phyloP scores from a whole-genome alignment of 768 basidiomycete genomes.

The Suillus spraguei region DNA sequence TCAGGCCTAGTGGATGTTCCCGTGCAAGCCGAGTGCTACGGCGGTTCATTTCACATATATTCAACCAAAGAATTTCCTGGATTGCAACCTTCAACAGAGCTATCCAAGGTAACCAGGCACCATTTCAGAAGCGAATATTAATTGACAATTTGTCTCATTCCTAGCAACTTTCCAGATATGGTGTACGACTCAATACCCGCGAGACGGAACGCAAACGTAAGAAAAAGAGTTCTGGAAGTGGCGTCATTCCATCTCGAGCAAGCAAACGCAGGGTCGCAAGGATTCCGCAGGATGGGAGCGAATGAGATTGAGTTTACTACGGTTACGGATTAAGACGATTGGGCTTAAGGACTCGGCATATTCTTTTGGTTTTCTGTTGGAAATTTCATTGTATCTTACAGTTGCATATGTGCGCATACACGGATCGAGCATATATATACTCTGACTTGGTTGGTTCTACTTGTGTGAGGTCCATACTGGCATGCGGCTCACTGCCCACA shows the following conservation, averaged over 20 bases:
- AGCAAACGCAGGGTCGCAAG: not conserved
- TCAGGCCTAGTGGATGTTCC: slow-evolving; percentile 35
- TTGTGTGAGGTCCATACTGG: too few relatives aligned
- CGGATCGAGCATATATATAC: not conserved
- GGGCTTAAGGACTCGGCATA: not conserved
- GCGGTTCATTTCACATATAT: slow-evolving; percentile 68
- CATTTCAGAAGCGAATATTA: too few relatives aligned
- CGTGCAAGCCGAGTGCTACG: slow-evolving; percentile 65
- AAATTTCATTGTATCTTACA: not conserved
- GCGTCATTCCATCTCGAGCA: slow-evolving; percentile 4
- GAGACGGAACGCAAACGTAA: slow-evolving; percentile 40
- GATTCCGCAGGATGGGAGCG: slow-evolving; percentile 24
- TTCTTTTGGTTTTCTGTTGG: not conserved
- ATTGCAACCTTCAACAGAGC: slow-evolving; percentile 63
- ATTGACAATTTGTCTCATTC: not conserved
- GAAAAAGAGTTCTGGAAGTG: slow-evolving; percentile 25
- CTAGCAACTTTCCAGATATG: slow-evolving; percentile 38
- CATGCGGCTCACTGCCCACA: not conserved
- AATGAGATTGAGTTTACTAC: slow-evolving; percentile 20
- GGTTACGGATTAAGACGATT: too few relatives aligned
- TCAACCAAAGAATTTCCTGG: slow-evolving; percentile 80
- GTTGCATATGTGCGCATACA: not conserved
- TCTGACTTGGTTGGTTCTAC: not conserved
- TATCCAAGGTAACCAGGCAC: slow-evolving; percentile 55
- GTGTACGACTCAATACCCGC: slow-evolving; percentile 39